A percentile compares a stretch with the other conserved stretches of the same genome.
phyloP scores from a whole-genome alignment of 805 yeast species.

The Saccharomycopsis fodiens region DNA sequence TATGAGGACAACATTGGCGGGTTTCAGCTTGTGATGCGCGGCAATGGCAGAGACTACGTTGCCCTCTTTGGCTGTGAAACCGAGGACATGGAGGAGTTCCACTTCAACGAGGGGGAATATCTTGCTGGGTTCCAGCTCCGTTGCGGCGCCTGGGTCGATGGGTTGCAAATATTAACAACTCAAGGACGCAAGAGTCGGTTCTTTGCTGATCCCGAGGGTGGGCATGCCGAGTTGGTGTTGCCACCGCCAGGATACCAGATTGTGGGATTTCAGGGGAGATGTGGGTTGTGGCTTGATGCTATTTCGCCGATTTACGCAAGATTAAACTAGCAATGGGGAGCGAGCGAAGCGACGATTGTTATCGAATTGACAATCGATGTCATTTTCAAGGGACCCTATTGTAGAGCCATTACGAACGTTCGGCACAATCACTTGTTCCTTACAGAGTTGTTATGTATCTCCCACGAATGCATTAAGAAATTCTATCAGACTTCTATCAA shows the following conservation, averaged over 20 bases:
- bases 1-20: neutral
- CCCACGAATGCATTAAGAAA: too few relatives aligned
- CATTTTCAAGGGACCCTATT: too few relatives aligned
- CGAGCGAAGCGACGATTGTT: too few relatives aligned
- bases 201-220: constrained; percentile 68
- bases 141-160: constrained; percentile 88
- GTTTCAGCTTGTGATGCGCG: neutral
- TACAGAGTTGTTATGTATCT: too few relatives aligned
- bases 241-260: constrained; percentile 58
- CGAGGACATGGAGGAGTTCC: constrained; percentile 45
- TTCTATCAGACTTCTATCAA: too few relatives aligned
- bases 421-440: too few relatives aligned
- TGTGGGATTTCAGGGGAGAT: constrained; percentile 66
- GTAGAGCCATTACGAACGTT: too few relatives aligned
- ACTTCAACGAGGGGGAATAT: constrained; percentile 48
- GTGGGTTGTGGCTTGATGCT: constrained; percentile 57
- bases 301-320: constrained; percentile 1
- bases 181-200: constrained; percentile 44
- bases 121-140: constrained; percentile 56
- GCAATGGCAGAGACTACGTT: neutral
- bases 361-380: too few relatives aligned
- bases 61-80: constrained; percentile 24
- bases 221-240: constrained; percentile 47
- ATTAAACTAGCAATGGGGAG: constrained; percentile 1
- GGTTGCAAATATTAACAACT: constrained; percentile 61